A percentile compares a stretch with the other conserved stretches of the same genome.
Evolutionary conservation across 768 basidiomycete species (phyloP).

Genomic region (Lentinula sp.): DNA sequence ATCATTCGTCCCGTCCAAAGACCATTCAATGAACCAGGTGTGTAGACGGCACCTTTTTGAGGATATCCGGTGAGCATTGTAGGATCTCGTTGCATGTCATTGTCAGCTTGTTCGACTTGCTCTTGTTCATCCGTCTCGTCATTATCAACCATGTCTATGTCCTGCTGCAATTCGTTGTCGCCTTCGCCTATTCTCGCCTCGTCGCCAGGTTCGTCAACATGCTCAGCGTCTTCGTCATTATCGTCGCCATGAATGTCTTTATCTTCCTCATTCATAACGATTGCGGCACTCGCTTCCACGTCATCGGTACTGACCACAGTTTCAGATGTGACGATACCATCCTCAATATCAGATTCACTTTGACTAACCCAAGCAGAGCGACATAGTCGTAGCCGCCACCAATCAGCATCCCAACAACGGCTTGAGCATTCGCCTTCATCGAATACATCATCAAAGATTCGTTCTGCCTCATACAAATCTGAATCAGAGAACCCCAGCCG

Average conservation of each 20-base stretch:
- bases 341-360: neutral
- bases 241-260: neutral
- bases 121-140: neutral
- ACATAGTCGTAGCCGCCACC: constrained; percentile 48
- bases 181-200: neutral
- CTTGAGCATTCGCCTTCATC: constrained; percentile 29
- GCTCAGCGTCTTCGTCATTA: neutral
- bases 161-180: neutral
- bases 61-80: constrained; percentile 1
- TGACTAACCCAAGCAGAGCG: constrained; percentile 16
- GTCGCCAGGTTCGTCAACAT: neutral
- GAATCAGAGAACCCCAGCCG: neutral
- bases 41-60: constrained; percentile 23
- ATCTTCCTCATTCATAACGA: neutral
- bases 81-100: neutral
- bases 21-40: constrained; percentile 41
- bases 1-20: constrained; percentile 59
- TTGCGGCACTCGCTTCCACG: neutral
- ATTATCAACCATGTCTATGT: neutral
- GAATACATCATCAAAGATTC: constrained; percentile 8
- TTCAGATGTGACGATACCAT: neutral
- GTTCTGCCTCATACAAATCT: neutral
- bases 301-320: neutral
- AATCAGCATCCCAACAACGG: constrained; percentile 47
- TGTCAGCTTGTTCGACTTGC: neutral